Percentiles rank a stretch among this genome's conserved stretches.
Evolutionary conservation across 1,284 basidiomycete genomes (phyloP).

Genomic region (Naganishia albida): DNA sequence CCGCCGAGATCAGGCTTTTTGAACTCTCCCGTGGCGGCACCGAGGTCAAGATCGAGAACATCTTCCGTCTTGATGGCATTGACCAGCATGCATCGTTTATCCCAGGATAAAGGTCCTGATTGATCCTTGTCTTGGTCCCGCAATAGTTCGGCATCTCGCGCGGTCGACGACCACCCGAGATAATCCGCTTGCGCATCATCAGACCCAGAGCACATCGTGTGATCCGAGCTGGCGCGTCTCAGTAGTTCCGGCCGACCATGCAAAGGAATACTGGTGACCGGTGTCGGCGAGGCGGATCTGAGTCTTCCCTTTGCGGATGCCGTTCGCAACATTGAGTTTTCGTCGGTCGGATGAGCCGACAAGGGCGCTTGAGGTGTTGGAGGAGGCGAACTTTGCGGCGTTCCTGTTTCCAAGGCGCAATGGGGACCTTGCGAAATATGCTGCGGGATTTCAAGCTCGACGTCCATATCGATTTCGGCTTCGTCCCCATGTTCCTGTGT

Average conservation of each 20-base stretch:
- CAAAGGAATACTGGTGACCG: not conserved
- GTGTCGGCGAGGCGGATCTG: constrained; percentile 24
- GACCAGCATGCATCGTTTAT: constrained; percentile 40
- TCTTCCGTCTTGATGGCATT: constrained; percentile 51
- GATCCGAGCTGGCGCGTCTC: constrained; percentile 2
- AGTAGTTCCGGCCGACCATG: constrained; percentile 4
- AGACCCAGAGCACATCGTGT: not conserved
- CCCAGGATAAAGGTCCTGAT: not conserved
- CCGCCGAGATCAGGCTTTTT: constrained; percentile 45
- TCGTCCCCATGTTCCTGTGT: not conserved
- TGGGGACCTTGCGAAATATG: not conserved
- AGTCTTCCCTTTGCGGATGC: constrained; percentile 24
- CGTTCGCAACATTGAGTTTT: constrained; percentile 24
- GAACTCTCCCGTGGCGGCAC: constrained; percentile 36
- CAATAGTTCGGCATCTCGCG: not conserved
- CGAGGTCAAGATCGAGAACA: constrained; percentile 45
- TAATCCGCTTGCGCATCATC: constrained; percentile 13
- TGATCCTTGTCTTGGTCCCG: not conserved
- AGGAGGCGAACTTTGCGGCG: constrained; percentile 21
- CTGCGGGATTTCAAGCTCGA: constrained; percentile 10
- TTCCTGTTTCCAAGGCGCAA: constrained; percentile 1
- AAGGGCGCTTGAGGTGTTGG: constrained; percentile 30
- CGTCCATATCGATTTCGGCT: constrained; percentile 19
- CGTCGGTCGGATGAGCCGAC: constrained; percentile 31
- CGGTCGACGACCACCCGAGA: not conserved